Conservation (phyloP, 306 rosid species). For the Hippophae tibetana region DNA sequence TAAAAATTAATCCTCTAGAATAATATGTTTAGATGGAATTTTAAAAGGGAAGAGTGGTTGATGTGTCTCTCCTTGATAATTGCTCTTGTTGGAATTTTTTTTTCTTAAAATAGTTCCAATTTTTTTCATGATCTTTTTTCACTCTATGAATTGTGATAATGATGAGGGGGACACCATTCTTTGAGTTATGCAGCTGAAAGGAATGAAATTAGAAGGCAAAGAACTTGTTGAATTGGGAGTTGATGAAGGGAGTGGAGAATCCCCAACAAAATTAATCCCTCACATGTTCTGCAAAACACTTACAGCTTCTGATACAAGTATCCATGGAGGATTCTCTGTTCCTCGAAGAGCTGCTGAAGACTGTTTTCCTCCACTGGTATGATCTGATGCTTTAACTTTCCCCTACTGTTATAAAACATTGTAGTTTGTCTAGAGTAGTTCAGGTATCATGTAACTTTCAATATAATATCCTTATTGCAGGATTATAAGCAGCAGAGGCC, state of each 20-base stretch:
- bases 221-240: slow-evolving; percentile 52
- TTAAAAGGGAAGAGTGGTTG: too few species aligned
- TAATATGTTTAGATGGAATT: too few species aligned
- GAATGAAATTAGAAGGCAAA: slow-evolving; percentile 47
- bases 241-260: slow-evolving; percentile 59
- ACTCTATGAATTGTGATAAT: slow-evolving; percentile 5
- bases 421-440: neutral
- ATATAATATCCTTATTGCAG: slow-evolving; percentile 22
- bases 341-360: slow-evolving; percentile 99
- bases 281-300: slow-evolving; percentile 99
- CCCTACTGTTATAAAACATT: neutral
- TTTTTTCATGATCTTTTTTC: neutral
- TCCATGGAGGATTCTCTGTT: slow-evolving; percentile 95
- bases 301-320: slow-evolving; percentile 95
- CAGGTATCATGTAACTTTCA: neutral
- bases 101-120: too few species aligned
- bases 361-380: slow-evolving; percentile 90
- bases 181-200: slow-evolving; percentile 42
- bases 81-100: too few species aligned
- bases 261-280: slow-evolving; percentile 75
- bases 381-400: slow-evolving; percentile 13
- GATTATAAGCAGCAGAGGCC: slow-evolving; percentile 93
- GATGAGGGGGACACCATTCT: slow-evolving; percentile 6
- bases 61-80: too few species aligned
- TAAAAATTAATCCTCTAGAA: too few species aligned